Evolutionary conservation across 768 basidiomycete genomes (phyloP), one percentile per base, ranked within the genome.

Genomic region (Panellus pusillus): DNA sequence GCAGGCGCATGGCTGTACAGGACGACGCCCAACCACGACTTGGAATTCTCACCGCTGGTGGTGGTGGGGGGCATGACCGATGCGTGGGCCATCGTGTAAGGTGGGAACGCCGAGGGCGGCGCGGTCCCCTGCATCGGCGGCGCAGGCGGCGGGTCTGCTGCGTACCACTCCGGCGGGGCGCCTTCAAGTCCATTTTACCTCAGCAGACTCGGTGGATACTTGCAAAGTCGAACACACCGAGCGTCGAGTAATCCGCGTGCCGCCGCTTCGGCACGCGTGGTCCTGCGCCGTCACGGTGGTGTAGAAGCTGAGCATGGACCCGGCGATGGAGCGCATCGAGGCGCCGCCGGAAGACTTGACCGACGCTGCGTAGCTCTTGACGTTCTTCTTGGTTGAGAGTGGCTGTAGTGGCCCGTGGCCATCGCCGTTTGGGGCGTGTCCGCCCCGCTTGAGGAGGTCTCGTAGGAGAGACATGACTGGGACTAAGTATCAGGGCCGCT

Each of bases 1-100:
- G 45, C 7, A 14, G 50, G 60, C 9, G 60, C 60, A 39, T 61
- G 55, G 29, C 52, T 61, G 40, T 61, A 57, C 24, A 61, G 28
- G 8, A 57, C 50, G 20, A 61, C 24, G 2, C 49, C 52, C 27
- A 61, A 11, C 60, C 60, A 61, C 5, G 60, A 52, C 27, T 28
- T 12, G 32, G 32, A 14, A 35, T 35, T 35, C 1, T 19, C 47
- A 14, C 45, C 48, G 15, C 24, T n/a, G 19, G 18, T 43, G 8
- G 44, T 20, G 1, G 50, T 49, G 2, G 50, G 35, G 29, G 47
- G 52, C 48, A 54, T 52, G 1, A 50, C 6, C 37, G 36, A 42
- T 18, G 54, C 36, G 14, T 56, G 49, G 20, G 49, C 54, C 44
- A 31, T 52, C 4, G 47, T 41, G 17, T 38, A 55, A 2, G 50